Evolutionary conservation across 1,284 basidiomycete genomes (phyloP).

Genomic region (Kwoniella shivajii): DNA sequence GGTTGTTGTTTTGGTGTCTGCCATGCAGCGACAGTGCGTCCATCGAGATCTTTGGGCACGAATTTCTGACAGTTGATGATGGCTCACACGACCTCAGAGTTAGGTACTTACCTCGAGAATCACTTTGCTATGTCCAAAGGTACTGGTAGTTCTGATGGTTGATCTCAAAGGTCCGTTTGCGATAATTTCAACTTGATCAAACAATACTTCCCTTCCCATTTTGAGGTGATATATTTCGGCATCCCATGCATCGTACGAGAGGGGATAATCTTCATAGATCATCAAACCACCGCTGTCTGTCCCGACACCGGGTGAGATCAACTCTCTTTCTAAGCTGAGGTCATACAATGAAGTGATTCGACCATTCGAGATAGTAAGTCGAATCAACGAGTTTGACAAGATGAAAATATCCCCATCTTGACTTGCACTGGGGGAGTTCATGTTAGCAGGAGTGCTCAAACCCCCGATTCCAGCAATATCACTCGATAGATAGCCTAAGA

Average conservation of each 20-base stretch:
- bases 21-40: no score
- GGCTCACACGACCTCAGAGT: no score
- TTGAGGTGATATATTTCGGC: conserved; percentile 81
- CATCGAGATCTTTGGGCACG: no score
- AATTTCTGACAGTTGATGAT: no score
- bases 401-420: neutral
- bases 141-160: conserved; percentile 69
- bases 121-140: conserved; percentile 76
- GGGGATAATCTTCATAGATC: conserved; percentile 75
- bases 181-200: conserved; percentile 65
- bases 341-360: conserved; percentile 78
- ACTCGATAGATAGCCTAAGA: neutral
- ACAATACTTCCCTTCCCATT: conserved; percentile 70
- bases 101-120: conserved; percentile 10
- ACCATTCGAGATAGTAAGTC: conserved; percentile 70
- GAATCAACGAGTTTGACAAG: neutral
- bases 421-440: neutral
- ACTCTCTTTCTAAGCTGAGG: conserved; percentile 69
- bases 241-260: conserved; percentile 60
- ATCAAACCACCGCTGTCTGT: conserved; percentile 81
- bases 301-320: conserved; percentile 67
- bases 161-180: conserved; percentile 72
- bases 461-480: neutral
- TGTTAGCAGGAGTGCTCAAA: neutral
- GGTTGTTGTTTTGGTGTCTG: neutral